Percentiles rank a stretch among this genome's conserved stretches.
phyloP scores from a whole-genome alignment of 2,329 filamentous ascomycete species.

The Calonectria leucothoes region DNA sequence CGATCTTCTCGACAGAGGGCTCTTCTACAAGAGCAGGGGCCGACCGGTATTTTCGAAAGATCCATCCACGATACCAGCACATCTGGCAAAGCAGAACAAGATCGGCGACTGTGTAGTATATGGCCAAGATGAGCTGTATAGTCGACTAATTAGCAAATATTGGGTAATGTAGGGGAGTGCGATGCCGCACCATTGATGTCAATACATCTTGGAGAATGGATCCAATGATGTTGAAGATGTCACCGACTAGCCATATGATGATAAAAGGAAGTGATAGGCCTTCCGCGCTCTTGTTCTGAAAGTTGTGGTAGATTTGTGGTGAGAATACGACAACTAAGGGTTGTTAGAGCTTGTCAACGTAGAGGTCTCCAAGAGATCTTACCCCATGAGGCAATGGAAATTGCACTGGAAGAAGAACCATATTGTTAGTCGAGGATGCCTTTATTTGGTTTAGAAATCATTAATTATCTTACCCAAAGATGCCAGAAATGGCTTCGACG shows the following conservation, averaged over 20 bases:
- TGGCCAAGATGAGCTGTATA: slow-evolving; percentile 82
- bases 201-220: slow-evolving; percentile 90
- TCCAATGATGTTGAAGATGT: slow-evolving; percentile 96
- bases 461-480: slow-evolving; percentile 74
- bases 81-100: slow-evolving; percentile 89
- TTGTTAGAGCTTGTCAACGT: slow-evolving; percentile 23
- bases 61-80: slow-evolving; percentile 95
- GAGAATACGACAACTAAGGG: slow-evolving; percentile 87
- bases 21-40: slow-evolving; percentile 56
- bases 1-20: slow-evolving; percentile 51
- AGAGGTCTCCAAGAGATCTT: slow-evolving; percentile 25
- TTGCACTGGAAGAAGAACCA: slow-evolving; percentile 68
- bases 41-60: slow-evolving; percentile 65
- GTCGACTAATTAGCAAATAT: slow-evolving; percentile 10
- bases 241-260: slow-evolving; percentile 90
- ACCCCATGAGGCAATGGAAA: slow-evolving; percentile 94
- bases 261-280: slow-evolving; percentile 93
- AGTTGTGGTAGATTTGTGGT: slow-evolving; percentile 96
- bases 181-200: slow-evolving; percentile 80
- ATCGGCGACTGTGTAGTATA: slow-evolving; percentile 94
- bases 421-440: slow-evolving; percentile 21
- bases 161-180: background rate
- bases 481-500: slow-evolving; percentile 91
- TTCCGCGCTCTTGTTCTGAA: slow-evolving; percentile 84
- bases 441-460: background rate